Conservation (phyloP, 805 yeast genomes). For the Lipomyces yamadae region DNA sequence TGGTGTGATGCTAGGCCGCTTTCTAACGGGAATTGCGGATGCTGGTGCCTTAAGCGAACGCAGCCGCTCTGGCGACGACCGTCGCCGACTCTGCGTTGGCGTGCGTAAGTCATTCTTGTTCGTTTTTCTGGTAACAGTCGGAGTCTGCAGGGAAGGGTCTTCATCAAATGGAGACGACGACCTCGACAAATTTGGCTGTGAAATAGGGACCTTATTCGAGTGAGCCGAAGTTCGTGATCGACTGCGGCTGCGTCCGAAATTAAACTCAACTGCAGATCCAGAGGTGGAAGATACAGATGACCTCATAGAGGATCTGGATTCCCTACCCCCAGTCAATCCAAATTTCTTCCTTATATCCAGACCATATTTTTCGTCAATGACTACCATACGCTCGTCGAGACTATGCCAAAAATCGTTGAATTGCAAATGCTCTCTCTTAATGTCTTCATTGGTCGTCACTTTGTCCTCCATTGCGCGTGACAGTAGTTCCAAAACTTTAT, state of each 20-base stretch:
- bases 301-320: slow-evolving; percentile 21
- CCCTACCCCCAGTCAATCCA: slow-evolving; percentile 2
- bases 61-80: not conserved
- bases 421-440: slow-evolving; percentile 19
- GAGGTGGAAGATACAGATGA: slow-evolving; percentile 19
- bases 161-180: slow-evolving; percentile 33
- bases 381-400: slow-evolving; percentile 22
- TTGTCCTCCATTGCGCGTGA: slow-evolving; percentile 18
- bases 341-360: slow-evolving; percentile 15
- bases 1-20: slow-evolving; percentile 12
- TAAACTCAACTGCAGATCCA: slow-evolving; percentile 5
- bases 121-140: not conserved
- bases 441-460: slow-evolving; percentile 16
- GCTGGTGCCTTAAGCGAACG: slow-evolving; percentile 10
- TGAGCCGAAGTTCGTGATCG: slow-evolving; percentile 25
- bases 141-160: slow-evolving; percentile 17
- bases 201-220: slow-evolving; percentile 12
- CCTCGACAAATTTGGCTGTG: slow-evolving; percentile 4
- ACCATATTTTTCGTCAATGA: slow-evolving; percentile 22
- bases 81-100: not conserved
- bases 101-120: slow-evolving; percentile 2
- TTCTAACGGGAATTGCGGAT: slow-evolving; percentile 26
- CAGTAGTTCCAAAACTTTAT: slow-evolving; percentile 19
- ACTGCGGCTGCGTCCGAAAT: slow-evolving; percentile 25
- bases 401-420: slow-evolving; percentile 25